These are phyloP conservation scores for Botrytis byssoidea DNA, from an alignment of 2,329 filamentous ascomycete species.

Conservation along the genomic window DNA sequence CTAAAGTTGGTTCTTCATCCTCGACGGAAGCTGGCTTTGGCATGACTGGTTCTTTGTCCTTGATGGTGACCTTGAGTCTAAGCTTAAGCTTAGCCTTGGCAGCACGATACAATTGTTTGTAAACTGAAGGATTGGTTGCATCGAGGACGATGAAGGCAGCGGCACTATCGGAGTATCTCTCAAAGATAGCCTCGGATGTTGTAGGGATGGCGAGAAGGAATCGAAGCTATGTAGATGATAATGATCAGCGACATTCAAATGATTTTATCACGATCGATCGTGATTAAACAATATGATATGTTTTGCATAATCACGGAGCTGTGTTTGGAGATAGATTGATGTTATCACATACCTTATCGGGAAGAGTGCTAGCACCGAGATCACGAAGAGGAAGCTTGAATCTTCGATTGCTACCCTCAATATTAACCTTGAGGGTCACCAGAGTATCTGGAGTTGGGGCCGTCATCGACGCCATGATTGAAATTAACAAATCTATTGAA, in stretches of 20 bases:
- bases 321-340: constrained; percentile 22
- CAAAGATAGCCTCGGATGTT: constrained; percentile 66
- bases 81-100: constrained; percentile 98
- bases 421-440: constrained; percentile 82
- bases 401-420: constrained; percentile 72
- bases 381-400: constrained; percentile 90
- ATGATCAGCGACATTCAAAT: constrained; percentile 31
- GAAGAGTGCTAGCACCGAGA: constrained; percentile 70
- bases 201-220: constrained; percentile 62
- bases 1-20: constrained; percentile 43
- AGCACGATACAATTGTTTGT: constrained; percentile 94
- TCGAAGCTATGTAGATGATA: constrained; percentile 58
- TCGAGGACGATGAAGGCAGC: constrained; percentile 78
- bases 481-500: not conserved
- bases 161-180: constrained; percentile 94
- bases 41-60: constrained; percentile 38
- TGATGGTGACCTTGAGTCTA: constrained; percentile 70
- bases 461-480: constrained; percentile 37
- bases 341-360: constrained; percentile 69
- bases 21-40: constrained; percentile 49
- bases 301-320: constrained; percentile 26
- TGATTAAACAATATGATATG: not conserved
- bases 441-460: constrained; percentile 59
- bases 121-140: constrained; percentile 73
- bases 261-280: not conserved